These are phyloP conservation scores for Xylaria sp. DNA, from an alignment of 2,329 filamentous ascomycete species.

Conservation along the genomic window DNA sequence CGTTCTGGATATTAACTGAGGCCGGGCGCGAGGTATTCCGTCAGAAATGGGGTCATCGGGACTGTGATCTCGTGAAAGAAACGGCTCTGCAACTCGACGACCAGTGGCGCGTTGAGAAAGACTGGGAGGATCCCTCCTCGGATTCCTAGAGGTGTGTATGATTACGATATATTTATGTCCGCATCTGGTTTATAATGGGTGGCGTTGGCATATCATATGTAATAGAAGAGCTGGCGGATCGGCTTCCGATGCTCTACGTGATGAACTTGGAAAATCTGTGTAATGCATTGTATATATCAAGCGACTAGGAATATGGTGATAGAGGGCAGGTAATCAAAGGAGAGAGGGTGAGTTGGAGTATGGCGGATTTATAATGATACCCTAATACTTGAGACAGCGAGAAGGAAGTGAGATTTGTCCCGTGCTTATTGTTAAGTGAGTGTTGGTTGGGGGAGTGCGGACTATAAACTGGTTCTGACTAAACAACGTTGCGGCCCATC, in stretches of 20 bases:
- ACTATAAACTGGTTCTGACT: not conserved
- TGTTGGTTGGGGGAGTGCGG: not conserved
- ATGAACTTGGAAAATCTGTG: conserved; percentile 1
- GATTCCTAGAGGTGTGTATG: conserved; percentile 19
- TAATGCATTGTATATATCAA: conserved; percentile 17
- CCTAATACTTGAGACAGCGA: conserved; percentile 1
- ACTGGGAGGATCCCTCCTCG: conserved; percentile 41
- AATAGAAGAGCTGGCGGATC: conserved; percentile 15
- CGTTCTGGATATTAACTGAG: conserved; percentile 59
- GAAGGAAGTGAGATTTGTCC: not conserved
- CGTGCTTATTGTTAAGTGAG: not conserved
- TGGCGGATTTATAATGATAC: conserved; percentile 6
- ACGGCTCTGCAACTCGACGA: conserved; percentile 46
- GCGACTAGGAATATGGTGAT: conserved; percentile 3
- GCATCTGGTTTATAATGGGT: conserved; percentile 25
- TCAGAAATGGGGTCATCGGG: conserved; percentile 48
- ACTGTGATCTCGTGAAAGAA: conserved; percentile 44
- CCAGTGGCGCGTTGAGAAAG: conserved; percentile 48
- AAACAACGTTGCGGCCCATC: not conserved
- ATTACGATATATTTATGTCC: conserved; percentile 12
- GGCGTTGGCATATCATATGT: conserved; percentile 29
- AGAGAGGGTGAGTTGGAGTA: not conserved
- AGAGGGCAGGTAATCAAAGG: not conserved
- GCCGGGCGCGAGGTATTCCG: conserved; percentile 55
- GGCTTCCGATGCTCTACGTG: conserved; percentile 9